Conservation (phyloP, 805 yeast species). For the Saturnispora galanensis region DNA sequence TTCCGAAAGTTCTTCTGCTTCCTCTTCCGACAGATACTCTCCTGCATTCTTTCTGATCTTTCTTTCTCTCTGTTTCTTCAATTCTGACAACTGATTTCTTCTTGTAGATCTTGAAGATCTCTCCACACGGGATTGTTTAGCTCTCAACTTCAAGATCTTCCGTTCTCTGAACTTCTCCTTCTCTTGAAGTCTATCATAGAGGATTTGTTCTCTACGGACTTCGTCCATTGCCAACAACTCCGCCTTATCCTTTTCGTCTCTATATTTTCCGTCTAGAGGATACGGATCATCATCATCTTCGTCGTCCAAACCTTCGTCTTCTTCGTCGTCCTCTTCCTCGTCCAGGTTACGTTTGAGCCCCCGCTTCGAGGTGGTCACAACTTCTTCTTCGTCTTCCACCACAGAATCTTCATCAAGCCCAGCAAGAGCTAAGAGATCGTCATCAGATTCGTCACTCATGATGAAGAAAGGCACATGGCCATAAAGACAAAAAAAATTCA, state of each 20-base stretch:
- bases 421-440: conserved; percentile 92
- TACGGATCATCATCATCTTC: conserved; percentile 58
- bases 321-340: conserved; percentile 22
- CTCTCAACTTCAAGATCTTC: conserved; percentile 73
- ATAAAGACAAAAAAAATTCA: background rate
- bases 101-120: conserved; percentile 23
- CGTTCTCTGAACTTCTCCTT: conserved; percentile 83
- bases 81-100: conserved; percentile 28
- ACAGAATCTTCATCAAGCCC: conserved; percentile 49
- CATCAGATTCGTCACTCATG: conserved; percentile 33
- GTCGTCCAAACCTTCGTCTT: conserved; percentile 29
- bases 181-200: conserved; percentile 88
- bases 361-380: conserved; percentile 17
- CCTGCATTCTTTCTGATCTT: conserved; percentile 17
- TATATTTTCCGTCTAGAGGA: conserved; percentile 88
- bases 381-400: conserved; percentile 32
- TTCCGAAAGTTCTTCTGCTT: conserved; percentile 24
- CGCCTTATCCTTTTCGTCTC: conserved; percentile 67
- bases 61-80: conserved; percentile 29
- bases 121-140: conserved; percentile 42
- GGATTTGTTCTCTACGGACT: conserved; percentile 80
- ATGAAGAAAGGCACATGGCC: background rate
- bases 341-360: conserved; percentile 3
- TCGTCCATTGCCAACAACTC: conserved; percentile 69
- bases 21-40: conserved; percentile 31